A percentile compares a stretch with the other conserved stretches of the same genome.
Evolutionary conservation across 345 rosid species (phyloP).

Genomic region (Xanthoceras sorbifolium): DNA sequence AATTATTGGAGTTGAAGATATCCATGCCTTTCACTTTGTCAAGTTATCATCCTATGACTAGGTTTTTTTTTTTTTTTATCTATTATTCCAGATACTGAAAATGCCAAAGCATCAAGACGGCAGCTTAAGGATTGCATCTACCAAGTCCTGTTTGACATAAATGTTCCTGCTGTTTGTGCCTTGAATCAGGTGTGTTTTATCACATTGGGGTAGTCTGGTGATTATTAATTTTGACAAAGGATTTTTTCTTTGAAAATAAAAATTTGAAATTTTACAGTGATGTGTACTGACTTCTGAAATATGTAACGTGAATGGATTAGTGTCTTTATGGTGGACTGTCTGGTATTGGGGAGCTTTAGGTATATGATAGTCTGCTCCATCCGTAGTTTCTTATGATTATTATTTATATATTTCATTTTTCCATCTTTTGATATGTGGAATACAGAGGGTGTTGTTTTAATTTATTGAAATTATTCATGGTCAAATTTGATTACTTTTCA

Average conservation of each 20-base stretch:
- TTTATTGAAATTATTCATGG: not conserved
- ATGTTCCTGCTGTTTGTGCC: conserved; percentile 91
- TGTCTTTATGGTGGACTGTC: not conserved
- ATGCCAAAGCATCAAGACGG: conserved; percentile 89
- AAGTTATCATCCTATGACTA: not conserved
- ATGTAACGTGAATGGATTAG: not conserved
- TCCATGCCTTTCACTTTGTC: not conserved
- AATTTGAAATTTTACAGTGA: too few species aligned
- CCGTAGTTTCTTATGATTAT: not conserved
- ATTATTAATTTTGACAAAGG: conserved; percentile 6
- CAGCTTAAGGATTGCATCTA: conserved; percentile 82
- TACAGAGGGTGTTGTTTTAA: not conserved
- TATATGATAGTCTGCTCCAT: not conserved
- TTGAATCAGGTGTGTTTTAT: conserved; percentile 65
- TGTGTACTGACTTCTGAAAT: not conserved
- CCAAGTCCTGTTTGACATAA: conserved; percentile 79
- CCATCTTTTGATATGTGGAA: not conserved
- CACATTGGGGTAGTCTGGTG: conserved; percentile 5
- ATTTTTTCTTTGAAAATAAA: not conserved
- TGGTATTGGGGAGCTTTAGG: not conserved
- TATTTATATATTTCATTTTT: not conserved
- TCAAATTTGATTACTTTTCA: conserved; percentile 13
- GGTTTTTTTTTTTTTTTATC: conserved; percentile 24
- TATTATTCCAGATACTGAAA: conserved; percentile 66
- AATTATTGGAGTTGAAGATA: not conserved